These are phyloP conservation scores for Pichia rugopelliculosa DNA, from an alignment of 805 yeast species.

Conservation along the genomic window DNA sequence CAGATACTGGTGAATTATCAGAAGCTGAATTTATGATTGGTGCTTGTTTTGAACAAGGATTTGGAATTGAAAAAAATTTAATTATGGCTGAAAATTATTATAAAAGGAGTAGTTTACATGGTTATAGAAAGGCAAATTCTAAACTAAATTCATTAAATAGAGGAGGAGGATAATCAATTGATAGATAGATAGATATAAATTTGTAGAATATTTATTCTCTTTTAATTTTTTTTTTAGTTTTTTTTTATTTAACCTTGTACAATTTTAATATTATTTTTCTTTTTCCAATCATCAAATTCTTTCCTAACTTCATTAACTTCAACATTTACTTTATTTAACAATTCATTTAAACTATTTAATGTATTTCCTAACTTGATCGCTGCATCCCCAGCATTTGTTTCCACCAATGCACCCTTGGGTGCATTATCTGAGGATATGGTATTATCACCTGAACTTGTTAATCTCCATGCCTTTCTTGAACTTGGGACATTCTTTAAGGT, in stretches of 20 bases:
- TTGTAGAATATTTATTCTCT: too few relatives aligned
- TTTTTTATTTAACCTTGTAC: constrained; percentile 29
- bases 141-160: constrained; percentile 25
- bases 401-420: constrained; percentile 51
- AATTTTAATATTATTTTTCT: constrained; percentile 41
- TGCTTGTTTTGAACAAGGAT: constrained; percentile 58
- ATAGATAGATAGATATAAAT: not conserved
- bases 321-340: constrained; percentile 30
- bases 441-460: constrained; percentile 66
- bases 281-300: constrained; percentile 43
- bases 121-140: constrained; percentile 48
- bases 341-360: constrained; percentile 37
- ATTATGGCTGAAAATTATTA: constrained; percentile 44
- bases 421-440: not conserved
- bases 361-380: constrained; percentile 54
- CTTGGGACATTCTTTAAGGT: constrained; percentile 45
- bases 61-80: constrained; percentile 41
- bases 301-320: constrained; percentile 35
- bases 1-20: constrained; percentile 45
- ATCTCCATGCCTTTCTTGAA: constrained; percentile 76
- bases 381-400: constrained; percentile 74
- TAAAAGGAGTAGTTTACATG: constrained; percentile 52
- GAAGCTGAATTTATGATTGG: constrained; percentile 68
- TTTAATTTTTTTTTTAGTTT: too few relatives aligned
- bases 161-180: too few relatives aligned